A percentile compares a stretch with the other conserved stretches of the same genome.
phyloP scores from a whole-genome alignment of 2,329 filamentous ascomycete genomes.

The Coniosporium tulheliwenetii region DNA sequence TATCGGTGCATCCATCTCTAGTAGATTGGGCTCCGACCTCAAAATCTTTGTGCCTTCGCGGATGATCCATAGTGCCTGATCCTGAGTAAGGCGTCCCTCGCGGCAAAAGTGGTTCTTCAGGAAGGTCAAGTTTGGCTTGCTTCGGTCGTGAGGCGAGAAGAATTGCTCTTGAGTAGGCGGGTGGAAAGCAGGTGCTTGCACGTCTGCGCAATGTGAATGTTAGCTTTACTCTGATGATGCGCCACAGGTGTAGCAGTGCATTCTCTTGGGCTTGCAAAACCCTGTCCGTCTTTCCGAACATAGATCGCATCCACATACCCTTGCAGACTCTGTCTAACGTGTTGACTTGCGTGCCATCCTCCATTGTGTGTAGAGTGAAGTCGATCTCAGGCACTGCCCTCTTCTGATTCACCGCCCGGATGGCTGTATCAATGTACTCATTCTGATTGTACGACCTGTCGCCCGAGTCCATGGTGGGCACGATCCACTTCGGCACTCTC shows the following conservation, averaged over 20 bases:
- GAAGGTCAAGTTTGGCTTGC: constrained; percentile 84
- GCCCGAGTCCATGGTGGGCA: no score
- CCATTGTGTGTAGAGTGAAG: constrained; percentile 97
- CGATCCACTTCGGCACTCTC: no score
- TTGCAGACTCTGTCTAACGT: constrained; percentile 95
- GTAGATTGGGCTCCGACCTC: constrained; percentile 78
- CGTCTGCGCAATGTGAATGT: constrained; percentile 44
- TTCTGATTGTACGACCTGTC: constrained; percentile 14
- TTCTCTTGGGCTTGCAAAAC: no score
- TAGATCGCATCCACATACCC: constrained; percentile 40
- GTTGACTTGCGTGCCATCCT: constrained; percentile 89
- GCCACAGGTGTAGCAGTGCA: no score
- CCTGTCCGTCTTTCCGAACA: neutral
- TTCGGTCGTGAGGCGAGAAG: constrained; percentile 69
- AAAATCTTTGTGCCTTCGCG: constrained; percentile 75
- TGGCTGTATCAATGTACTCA: constrained; percentile 61
- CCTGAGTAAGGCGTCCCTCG: constrained; percentile 90
- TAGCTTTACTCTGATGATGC: no score
- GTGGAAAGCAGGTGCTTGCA: constrained; percentile 89
- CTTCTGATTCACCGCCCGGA: constrained; percentile 87
- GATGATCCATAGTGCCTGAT: constrained; percentile 94
- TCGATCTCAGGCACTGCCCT: constrained; percentile 94
- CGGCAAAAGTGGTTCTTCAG: constrained; percentile 98
- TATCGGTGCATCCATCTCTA: constrained; percentile 99
- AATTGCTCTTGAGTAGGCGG: constrained; percentile 91